Percentiles rank a stretch among this genome's conserved stretches.
Conservation (phyloP, 306 rosid genomes). For the Trifolium subterraneum region DNA sequence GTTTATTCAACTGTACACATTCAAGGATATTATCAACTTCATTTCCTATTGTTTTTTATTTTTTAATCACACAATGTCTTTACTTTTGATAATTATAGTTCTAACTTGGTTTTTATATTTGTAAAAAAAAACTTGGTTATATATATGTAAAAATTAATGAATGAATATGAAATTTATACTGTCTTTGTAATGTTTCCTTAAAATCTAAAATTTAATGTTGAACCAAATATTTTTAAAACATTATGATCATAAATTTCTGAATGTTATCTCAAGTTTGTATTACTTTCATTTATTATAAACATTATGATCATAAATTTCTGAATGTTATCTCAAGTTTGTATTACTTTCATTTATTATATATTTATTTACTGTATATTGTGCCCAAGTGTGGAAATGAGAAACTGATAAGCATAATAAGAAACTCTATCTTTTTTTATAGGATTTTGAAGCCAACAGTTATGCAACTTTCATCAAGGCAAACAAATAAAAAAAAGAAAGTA, state of each 20-base stretch:
- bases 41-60: neutral
- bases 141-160: neutral
- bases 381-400: neutral
- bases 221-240: neutral
- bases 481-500: neutral
- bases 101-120: no score
- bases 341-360: slow-evolving; percentile 10
- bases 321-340: slow-evolving; percentile 16
- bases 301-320: no score
- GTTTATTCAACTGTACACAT: slow-evolving; percentile 8
- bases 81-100: neutral
- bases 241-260: slow-evolving; percentile 2
- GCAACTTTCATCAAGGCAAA: slow-evolving; percentile 22
- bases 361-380: slow-evolving; percentile 4
- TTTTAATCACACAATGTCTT: neutral
- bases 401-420: slow-evolving; percentile 13
- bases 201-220: slow-evolving; percentile 14
- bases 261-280: no score
- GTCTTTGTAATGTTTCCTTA: neutral
- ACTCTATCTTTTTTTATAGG: neutral
- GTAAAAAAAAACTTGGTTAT: neutral
- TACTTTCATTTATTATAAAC: no score
- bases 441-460: neutral
- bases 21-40: neutral
- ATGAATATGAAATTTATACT: no score